These are phyloP conservation scores for Phytomonas sp. DNA, from an alignment of 208 protist species.

Conservation along the genomic window DNA sequence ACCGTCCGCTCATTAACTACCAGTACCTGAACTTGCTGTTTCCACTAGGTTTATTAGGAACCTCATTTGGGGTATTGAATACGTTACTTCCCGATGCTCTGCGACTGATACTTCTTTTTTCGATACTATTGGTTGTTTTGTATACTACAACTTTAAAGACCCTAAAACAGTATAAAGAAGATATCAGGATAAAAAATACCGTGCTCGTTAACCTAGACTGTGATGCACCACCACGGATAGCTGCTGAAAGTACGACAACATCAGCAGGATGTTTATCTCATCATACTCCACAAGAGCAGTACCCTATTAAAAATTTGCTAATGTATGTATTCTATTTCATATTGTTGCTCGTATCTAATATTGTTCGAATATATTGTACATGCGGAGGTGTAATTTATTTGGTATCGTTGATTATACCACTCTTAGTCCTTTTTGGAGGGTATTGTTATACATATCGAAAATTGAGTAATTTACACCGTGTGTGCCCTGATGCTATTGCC, in stretches of 20 bases:
- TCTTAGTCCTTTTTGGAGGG: conserved; percentile 19
- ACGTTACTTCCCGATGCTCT: conserved; percentile 72
- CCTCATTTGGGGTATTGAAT: conserved; percentile 59
- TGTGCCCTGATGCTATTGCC: conserved; percentile 19
- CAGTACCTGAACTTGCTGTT: conserved; percentile 72
- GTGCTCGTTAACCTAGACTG: conserved; percentile 6
- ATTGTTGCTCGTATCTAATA: conserved; percentile 60
- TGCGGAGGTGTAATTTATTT: conserved; percentile 54
- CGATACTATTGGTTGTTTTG: conserved; percentile 52
- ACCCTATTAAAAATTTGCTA: conserved; percentile 38
- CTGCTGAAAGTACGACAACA: background rate
- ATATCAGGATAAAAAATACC: conserved; percentile 18
- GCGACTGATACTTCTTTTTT: conserved; percentile 65
- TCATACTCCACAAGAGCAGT: conserved; percentile 32
- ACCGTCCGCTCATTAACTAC: conserved; percentile 81
- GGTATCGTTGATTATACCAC: conserved; percentile 30
- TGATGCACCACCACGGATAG: conserved; percentile 1
- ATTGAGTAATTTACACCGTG: conserved; percentile 23
- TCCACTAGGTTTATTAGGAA: conserved; percentile 65
- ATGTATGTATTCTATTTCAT: conserved; percentile 49
- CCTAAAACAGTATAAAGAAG: conserved; percentile 36
- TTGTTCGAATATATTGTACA: conserved; percentile 23
- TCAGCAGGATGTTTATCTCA: background rate
- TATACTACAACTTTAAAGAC: conserved; percentile 55
- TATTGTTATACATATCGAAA: conserved; percentile 35